Evolutionary conservation across 768 basidiomycete species (phyloP).

Genomic region (Collybiopsis confluens): DNA sequence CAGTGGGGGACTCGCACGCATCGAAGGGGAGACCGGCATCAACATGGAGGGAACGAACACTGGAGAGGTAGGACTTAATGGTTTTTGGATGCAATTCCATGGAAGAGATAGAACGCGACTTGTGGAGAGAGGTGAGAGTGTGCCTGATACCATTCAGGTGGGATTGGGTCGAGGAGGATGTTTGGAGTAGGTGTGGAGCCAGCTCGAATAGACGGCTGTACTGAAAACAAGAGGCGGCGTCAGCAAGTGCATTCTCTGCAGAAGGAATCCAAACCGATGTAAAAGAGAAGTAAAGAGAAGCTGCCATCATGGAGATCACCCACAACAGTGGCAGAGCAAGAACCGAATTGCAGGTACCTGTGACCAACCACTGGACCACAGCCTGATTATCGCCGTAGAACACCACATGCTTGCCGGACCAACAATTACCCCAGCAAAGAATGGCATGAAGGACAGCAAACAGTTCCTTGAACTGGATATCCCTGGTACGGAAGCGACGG

Average conservation of each 20-base stretch:
- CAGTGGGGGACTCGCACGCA: slow-evolving; percentile 19
- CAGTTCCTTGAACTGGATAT: slow-evolving; percentile 23
- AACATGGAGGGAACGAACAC: slow-evolving; percentile 24
- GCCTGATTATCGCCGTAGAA: too few relatives aligned
- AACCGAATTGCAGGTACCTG: slow-evolving; percentile 10
- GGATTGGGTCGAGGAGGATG: slow-evolving; percentile 7
- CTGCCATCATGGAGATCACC: slow-evolving; percentile 5
- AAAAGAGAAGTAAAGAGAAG: slow-evolving; percentile 6
- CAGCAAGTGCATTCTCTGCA: slow-evolving; percentile 7
- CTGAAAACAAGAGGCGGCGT: too few relatives aligned
- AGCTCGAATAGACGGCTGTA: slow-evolving; percentile 14
- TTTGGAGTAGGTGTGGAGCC: slow-evolving; percentile 12
- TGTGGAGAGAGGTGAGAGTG: slow-evolving; percentile 15
- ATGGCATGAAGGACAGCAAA: slow-evolving; percentile 19
- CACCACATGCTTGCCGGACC: too few relatives aligned
- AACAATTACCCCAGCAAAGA: slow-evolving; percentile 14
- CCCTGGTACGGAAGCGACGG: slow-evolving; percentile 13
- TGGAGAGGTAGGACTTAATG: slow-evolving; percentile 20
- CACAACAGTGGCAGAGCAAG: too few relatives aligned
- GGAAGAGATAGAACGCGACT: slow-evolving; percentile 27
- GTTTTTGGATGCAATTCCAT: too few relatives aligned
- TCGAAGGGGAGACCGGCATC: slow-evolving; percentile 22
- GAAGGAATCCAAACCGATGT: too few relatives aligned
- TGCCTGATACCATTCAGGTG: slow-evolving; percentile 11
- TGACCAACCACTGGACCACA: too few relatives aligned